Base-by-base conservation (phyloP, 2,329 filamentous ascomycete species). In the Didymella sp. region DNA sequence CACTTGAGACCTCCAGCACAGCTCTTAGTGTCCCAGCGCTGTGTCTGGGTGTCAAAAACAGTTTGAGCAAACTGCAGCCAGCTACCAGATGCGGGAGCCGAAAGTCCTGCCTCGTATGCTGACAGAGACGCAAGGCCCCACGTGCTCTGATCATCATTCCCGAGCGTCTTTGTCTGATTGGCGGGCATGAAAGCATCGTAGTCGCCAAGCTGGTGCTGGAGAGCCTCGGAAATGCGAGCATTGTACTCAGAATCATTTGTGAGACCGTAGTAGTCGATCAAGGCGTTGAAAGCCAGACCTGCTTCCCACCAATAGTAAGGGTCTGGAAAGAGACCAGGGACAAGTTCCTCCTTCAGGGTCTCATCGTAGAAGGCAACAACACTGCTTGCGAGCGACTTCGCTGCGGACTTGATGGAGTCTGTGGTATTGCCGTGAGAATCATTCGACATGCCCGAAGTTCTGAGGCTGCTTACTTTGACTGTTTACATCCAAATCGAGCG, bases 141-240 rank as follows among this genome's bases (percentile, higher is more conserved):
- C 66, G 87, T 88, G 43, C 84, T 85, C 68, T 90, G 87, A 69
- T 90, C 88, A 60, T 90, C 88, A 64, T 91, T 91, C 35, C 87
- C 87, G 65, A 89, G 49, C 12, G 8, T 44, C 22, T 57, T 63
- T 19, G 72, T 71, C 52, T 75, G 72, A 41, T 75, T 74, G n/a
- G 24, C 6, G 12, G 77, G 75, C 71, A 80, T 76, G 63, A 73
- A 80, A 55, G 77, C 71, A 46, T 75, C 67, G 19, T 70, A 59
- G 1, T 75, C 70, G n/a, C 76, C 42, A 63, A 63, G 58, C 70
- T 77, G 46, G 62, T 65, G 33, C 66, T 76, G 53, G 71, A 79
- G 75, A 79, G 68, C 72, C 43, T 73, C 65, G 7, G 70, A 77
- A 11, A 77, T 69, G 27, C 73, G 64, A 2, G 62, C 47, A 43